Evolutionary conservation across 495 filamentous ascomycete genomes (phyloP), one percentile per base, ranked within the genome.

Genomic region (Pyrenopolyporus hunteri): DNA sequence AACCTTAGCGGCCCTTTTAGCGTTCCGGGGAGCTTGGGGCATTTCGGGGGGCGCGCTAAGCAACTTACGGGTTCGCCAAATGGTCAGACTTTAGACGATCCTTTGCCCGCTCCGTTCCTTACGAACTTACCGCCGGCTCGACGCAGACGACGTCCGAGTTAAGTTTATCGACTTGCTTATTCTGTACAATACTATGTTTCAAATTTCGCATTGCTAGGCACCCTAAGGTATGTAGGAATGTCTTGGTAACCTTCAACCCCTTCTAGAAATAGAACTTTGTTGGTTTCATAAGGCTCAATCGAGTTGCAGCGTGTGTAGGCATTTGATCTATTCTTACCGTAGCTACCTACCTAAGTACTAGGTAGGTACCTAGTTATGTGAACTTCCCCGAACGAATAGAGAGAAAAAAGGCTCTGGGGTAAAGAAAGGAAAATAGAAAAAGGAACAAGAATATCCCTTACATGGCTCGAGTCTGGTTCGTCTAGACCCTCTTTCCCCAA

Each of bases 61-160:
- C 51, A 6, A 9, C 33, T 60, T 60, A 19, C 50, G 31, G 31
- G 20, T 20, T 31, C 35, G 45, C 23, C 37, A 39, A 60, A 36
- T 66, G 62, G 62, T 40, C 29, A 55, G 49, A 59, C 19, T 50
- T 31, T 22, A 50, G 43, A 6, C 14, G 26, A 65, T 66, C 63
- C 57, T 66, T 66, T 57, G 51, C 47, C 17, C 49, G 63, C 33
- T 57, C 57, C 57, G 51, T 57, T 33, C 42, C 32, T n/a, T 45
- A 16, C 14, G 20, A 35, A 23, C 26, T 35, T 31, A n/a, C n/a
- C n/a, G n/a, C n/a, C n/a, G n/a, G n/a, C n/a, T n/a, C n/a, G n/a
- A n/a, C n/a, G n/a, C 2, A 29, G 10, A 46, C 17, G 6, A 20
- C 14, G 25, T 16, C 7, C 25, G 37, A 40, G 17, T 19, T 22